phyloP scores from a whole-genome alignment of 2,329 filamentous ascomycete genomes.

The Pseudogymnoascus pannorum region DNA sequence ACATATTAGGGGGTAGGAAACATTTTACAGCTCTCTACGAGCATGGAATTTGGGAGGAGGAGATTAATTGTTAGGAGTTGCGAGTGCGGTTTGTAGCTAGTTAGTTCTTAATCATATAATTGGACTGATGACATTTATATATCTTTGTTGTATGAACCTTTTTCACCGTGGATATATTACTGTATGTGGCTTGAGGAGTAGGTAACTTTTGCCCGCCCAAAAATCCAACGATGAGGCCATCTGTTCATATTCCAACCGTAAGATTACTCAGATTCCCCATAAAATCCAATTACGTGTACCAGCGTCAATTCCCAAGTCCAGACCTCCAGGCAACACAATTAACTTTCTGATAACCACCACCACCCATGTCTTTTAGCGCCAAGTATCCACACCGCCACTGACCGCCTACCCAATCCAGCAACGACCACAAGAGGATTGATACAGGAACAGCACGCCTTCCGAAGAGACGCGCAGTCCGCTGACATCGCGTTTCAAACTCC shows the following conservation, averaged over 20 bases:
- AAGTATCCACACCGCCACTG: neutral
- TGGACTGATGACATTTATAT: neutral
- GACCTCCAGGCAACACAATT: neutral
- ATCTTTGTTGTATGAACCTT: neutral
- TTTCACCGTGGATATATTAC: neutral
- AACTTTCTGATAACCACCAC: neutral
- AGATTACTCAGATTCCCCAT: neutral
- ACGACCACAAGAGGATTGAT: neutral
- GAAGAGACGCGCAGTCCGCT: neutral
- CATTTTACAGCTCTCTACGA: neutral
- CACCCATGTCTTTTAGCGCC: neutral
- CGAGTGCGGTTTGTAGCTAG: neutral
- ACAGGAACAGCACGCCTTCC: neutral
- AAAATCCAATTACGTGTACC: neutral
- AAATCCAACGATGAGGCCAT: no score
- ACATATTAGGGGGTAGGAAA: no score
- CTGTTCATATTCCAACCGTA: neutral
- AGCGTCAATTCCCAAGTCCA: neutral
- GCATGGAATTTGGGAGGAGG: no score
- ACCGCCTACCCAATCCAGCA: neutral
- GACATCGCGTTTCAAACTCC: neutral
- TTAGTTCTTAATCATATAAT: neutral
- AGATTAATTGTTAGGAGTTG: neutral
- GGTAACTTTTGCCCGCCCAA: no score
- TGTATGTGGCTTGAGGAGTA: no score